phyloP scores from a whole-genome alignment of 352 stramenopile species.

The Pythium monospermum region DNA sequence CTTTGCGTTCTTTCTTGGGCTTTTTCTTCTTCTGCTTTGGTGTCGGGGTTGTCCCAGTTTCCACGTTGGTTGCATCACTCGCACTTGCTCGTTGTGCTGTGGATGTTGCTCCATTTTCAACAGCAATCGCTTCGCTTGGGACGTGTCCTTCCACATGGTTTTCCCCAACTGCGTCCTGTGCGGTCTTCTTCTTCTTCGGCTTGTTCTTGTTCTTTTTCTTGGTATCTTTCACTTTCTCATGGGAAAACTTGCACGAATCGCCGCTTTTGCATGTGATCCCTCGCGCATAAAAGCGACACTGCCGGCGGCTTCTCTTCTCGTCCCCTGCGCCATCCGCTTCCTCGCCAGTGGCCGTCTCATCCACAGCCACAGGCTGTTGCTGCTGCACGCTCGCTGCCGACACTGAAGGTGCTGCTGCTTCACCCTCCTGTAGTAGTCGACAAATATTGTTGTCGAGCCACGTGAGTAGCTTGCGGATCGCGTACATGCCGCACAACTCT shows the following conservation, averaged over 20 bases:
- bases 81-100: background rate
- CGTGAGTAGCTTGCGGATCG: constrained; percentile 67
- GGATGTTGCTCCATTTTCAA: background rate
- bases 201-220: constrained; percentile 19
- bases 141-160: background rate
- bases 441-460: constrained; percentile 84
- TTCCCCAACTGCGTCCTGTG: background rate
- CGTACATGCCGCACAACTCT: constrained; percentile 40
- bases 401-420: background rate
- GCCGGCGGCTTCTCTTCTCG: constrained; percentile 10
- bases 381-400: background rate
- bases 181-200: constrained; percentile 9
- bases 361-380: background rate
- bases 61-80: background rate
- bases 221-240: constrained; percentile 25
- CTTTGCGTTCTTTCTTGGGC: constrained; percentile 6
- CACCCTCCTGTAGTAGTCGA: constrained; percentile 23
- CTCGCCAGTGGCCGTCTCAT: background rate
- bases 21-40: constrained; percentile 14
- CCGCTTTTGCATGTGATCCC: constrained; percentile 54
- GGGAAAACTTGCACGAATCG: constrained; percentile 44
- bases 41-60: too few relatives aligned
- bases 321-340: background rate
- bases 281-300: constrained; percentile 48
- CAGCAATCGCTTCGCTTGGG: background rate